Conservation (phyloP, 352 stramenopile genomes). For the Globisporangium solare region DNA sequence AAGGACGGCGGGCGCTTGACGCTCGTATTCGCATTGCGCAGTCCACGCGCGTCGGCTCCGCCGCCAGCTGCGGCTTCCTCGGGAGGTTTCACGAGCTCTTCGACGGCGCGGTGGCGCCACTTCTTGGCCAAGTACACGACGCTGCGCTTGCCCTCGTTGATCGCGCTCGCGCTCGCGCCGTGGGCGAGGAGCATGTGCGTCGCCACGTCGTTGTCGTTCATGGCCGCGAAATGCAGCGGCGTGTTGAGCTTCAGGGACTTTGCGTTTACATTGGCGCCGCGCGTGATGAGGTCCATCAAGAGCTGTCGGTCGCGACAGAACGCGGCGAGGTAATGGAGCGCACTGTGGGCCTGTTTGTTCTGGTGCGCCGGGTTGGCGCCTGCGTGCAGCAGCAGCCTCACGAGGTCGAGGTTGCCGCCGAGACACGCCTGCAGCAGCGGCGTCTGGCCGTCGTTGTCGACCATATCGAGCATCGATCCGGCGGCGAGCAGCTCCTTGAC, state of each 20-base stretch:
- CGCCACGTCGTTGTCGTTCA: conserved; percentile 71
- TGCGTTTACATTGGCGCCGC: conserved; percentile 55
- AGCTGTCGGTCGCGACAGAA: conserved; percentile 54
- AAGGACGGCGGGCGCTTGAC: neutral
- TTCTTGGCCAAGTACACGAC: conserved; percentile 76
- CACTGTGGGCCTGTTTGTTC: conserved; percentile 61
- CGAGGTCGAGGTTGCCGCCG: conserved; percentile 39
- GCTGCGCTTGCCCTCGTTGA: conserved; percentile 74
- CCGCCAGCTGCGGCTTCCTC: conserved; percentile 19
- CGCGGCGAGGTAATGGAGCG: conserved; percentile 60
- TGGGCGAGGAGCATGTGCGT: conserved; percentile 49
- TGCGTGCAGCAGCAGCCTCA: conserved; percentile 36
- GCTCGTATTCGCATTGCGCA: no score
- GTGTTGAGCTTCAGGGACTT: conserved; percentile 76
- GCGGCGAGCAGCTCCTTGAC: conserved; percentile 37
- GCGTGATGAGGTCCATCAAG: conserved; percentile 38
- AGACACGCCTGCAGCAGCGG: conserved; percentile 56
- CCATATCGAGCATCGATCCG: conserved; percentile 48
- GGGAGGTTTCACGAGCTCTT: conserved; percentile 48
- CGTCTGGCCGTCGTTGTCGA: conserved; percentile 62
- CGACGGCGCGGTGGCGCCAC: conserved; percentile 54
- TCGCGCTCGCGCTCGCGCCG: conserved; percentile 52
- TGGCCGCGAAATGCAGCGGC: conserved; percentile 68
- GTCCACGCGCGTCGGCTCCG: neutral
- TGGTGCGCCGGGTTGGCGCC: conserved; percentile 58